Evolutionary conservation across 148 eudicot species (phyloP).

Genomic region (Amaranthus cruentus): DNA sequence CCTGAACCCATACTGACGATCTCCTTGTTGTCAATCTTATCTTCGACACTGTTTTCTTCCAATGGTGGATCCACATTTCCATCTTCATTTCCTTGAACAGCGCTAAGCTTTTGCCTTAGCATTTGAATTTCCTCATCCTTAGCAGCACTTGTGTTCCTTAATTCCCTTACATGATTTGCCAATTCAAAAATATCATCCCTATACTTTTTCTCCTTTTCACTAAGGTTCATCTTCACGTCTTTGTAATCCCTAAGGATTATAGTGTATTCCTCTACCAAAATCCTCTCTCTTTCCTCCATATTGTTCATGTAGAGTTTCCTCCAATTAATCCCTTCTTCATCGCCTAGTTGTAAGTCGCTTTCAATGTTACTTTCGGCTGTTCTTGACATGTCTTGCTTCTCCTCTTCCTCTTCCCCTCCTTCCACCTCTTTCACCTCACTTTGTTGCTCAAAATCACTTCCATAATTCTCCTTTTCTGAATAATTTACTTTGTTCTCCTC

Average conservation of each 20-base stretch:
- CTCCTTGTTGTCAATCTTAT: slow-evolving; percentile 7
- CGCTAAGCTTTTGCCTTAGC: slow-evolving; percentile 37
- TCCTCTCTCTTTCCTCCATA: slow-evolving; percentile 64
- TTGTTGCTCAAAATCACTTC: background rate
- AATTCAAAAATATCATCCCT: slow-evolving; percentile 46
- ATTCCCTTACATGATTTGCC: slow-evolving; percentile 44
- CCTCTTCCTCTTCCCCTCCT: slow-evolving; percentile 33
- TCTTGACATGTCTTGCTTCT: slow-evolving; percentile 22
- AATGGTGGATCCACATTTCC: slow-evolving; percentile 5
- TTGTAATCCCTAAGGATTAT: slow-evolving; percentile 55
- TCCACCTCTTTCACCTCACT: slow-evolving; percentile 22
- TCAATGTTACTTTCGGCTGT: slow-evolving; percentile 19
- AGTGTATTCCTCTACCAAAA: slow-evolving; percentile 61
- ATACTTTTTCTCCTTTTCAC: slow-evolving; percentile 57
- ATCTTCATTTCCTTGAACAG: slow-evolving; percentile 23
- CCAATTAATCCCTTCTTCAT: slow-evolving; percentile 56
- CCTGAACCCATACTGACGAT: background rate
- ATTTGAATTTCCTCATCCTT: slow-evolving; percentile 63
- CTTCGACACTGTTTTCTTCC: slow-evolving; percentile 15
- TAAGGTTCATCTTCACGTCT: slow-evolving; percentile 54
- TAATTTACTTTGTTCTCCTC: slow-evolving; percentile 27
- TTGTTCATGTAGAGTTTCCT: slow-evolving; percentile 45
- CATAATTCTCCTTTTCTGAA: slow-evolving; percentile 22
- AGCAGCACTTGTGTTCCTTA: slow-evolving; percentile 39
- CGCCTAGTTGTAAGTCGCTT: slow-evolving; percentile 24